These are phyloP conservation scores for Rugonectria rugulosa DNA, from an alignment of 2,329 filamentous ascomycete genomes.

Conservation along the genomic window DNA sequence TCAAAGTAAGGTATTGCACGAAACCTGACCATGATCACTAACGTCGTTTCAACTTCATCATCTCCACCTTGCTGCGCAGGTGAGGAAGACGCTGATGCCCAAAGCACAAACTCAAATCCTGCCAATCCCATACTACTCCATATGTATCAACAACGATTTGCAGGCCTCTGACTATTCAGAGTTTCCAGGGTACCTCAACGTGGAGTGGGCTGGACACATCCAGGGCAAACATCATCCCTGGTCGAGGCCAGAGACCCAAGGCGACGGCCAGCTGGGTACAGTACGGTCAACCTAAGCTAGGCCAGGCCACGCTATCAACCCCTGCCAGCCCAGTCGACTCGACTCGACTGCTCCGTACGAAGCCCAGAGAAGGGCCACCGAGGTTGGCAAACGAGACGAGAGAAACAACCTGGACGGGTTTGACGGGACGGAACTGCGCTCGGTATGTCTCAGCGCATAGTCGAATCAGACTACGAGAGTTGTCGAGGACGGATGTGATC, in stretches of 20 bases:
- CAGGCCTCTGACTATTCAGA: neutral
- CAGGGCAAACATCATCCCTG: neutral
- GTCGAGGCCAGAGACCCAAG: slow-evolving; percentile 1
- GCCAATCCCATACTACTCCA: neutral
- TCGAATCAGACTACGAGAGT: slow-evolving; percentile 10
- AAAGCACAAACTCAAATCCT: slow-evolving; percentile 4
- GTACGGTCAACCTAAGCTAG: slow-evolving; percentile 20
- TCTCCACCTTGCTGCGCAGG: neutral
- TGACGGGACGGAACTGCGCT: slow-evolving; percentile 16
- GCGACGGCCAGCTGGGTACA: slow-evolving; percentile 3
- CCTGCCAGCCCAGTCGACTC: slow-evolving; percentile 25
- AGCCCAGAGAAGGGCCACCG: slow-evolving; percentile 30
- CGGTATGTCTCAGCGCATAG: slow-evolving; percentile 9
- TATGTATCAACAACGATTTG: neutral
- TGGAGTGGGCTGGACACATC: neutral
- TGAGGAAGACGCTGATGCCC: neutral
- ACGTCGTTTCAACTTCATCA: slow-evolving; percentile 11
- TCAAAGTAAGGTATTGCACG: too few relatives aligned
- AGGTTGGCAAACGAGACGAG: slow-evolving; percentile 16
- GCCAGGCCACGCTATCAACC: slow-evolving; percentile 20
- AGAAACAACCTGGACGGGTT: slow-evolving; percentile 18
- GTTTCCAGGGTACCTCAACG: neutral
- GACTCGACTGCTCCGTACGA: too few relatives aligned
- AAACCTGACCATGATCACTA: neutral
- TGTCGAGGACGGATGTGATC: neutral